phyloP scores from a whole-genome alignment of 306 rosid species.

The Pyrus bretschneideri region DNA sequence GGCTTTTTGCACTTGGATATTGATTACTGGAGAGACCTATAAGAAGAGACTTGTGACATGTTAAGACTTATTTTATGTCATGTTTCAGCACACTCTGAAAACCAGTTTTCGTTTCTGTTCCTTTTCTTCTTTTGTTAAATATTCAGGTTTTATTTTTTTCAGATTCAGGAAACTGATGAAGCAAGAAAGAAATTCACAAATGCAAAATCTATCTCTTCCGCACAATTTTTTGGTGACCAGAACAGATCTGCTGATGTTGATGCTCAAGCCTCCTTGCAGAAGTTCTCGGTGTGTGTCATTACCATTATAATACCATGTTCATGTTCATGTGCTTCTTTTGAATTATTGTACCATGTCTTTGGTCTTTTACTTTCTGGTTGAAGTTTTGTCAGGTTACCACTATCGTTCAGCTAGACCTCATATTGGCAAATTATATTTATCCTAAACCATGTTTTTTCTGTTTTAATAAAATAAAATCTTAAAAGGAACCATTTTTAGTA shows the following conservation, averaged over 20 bases:
- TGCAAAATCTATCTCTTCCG: constrained; percentile 90
- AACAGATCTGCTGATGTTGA: constrained; percentile 52
- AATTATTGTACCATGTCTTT: neutral
- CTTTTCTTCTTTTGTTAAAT: neutral
- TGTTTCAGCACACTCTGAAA: neutral
- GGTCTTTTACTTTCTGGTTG: neutral
- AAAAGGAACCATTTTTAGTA: neutral
- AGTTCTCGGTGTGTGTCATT: constrained; percentile 63
- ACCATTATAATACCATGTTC: neutral
- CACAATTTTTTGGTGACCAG: constrained; percentile 86
- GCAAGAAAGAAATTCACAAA: constrained; percentile 91
- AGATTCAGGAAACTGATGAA: constrained; percentile 77
- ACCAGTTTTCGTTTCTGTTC: neutral
- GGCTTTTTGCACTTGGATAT: neutral
- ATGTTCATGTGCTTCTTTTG: neutral
- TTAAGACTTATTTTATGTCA: neutral
- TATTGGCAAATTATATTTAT: neutral
- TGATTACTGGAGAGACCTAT: neutral
- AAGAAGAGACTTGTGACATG: neutral
- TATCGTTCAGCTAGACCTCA: neutral
- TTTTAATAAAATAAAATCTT: neutral
- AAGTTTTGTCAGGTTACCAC: neutral
- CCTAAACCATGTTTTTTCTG: neutral
- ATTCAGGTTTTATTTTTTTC: neutral
- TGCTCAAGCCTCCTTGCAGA: constrained; percentile 62